phyloP scores from a whole-genome alignment of 2,329 filamentous ascomycete species.

The Talaromyces sp. region DNA sequence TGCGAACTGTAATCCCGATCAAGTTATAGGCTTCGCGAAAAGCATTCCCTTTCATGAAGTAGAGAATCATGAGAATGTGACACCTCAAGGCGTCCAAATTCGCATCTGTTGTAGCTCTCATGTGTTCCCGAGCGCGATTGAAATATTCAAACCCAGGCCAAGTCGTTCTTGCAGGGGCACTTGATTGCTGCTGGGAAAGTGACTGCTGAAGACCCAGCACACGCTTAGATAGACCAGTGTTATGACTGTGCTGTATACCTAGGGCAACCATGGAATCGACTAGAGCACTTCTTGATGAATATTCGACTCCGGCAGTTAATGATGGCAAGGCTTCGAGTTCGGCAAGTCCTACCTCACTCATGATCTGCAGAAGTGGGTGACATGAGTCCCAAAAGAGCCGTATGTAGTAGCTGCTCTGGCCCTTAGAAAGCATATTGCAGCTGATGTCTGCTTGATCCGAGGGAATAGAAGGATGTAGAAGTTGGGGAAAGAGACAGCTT shows the following conservation, averaged over 20 bases:
- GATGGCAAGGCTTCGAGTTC: too few relatives aligned
- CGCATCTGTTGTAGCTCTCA: background rate
- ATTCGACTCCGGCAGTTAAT: background rate
- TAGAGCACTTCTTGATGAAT: background rate
- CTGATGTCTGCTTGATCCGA: background rate
- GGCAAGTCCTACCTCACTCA: too few relatives aligned
- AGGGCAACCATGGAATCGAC: slow-evolving; percentile 5
- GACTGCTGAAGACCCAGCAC: slow-evolving; percentile 2
- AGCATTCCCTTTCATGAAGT: slow-evolving; percentile 5
- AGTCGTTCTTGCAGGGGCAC: too few relatives aligned
- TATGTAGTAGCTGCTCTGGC: too few relatives aligned
- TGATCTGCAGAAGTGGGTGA: too few relatives aligned
- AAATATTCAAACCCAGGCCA: too few relatives aligned
- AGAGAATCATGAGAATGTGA: slow-evolving; percentile 2
- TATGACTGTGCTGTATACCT: slow-evolving; percentile 3
- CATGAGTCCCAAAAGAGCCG: too few relatives aligned
- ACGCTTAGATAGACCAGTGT: background rate
- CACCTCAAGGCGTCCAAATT: background rate
- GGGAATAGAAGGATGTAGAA: background rate
- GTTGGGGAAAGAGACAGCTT: slow-evolving; percentile 1
- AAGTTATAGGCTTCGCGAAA: slow-evolving; percentile 2
- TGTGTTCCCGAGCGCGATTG: too few relatives aligned
- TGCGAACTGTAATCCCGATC: slow-evolving; percentile 2
- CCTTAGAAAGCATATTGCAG: too few relatives aligned
- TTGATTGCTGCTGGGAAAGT: too few relatives aligned